These are phyloP conservation scores for Apiospora rasikravindrae DNA, from an alignment of 2,329 filamentous ascomycete genomes.

Conservation along the genomic window DNA sequence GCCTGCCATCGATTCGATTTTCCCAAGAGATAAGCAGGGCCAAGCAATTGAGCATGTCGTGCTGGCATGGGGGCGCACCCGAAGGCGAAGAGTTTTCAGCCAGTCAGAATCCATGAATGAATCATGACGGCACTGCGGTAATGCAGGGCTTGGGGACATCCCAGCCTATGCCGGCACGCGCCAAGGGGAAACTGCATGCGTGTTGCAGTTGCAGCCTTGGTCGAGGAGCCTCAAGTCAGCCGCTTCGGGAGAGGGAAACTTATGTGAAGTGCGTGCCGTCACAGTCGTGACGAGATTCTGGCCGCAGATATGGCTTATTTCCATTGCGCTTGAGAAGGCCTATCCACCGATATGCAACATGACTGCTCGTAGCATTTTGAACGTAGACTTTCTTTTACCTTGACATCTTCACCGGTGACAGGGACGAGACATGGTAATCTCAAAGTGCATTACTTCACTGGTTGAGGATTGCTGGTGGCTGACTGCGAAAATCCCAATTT, in stretches of 20 bases:
- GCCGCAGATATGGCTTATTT: not conserved
- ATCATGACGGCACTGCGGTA: slow-evolving; percentile 3
- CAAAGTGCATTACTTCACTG: not conserved
- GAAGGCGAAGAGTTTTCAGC: not conserved
- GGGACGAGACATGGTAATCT: not conserved
- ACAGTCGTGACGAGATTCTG: not conserved
- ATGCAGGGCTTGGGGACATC: not conserved
- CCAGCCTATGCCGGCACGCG: not conserved
- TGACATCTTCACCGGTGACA: not conserved
- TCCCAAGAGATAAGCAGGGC: not conserved
- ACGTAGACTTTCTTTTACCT: not conserved
- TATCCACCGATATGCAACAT: not conserved
- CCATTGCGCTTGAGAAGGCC: not conserved
- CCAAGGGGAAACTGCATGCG: slow-evolving; percentile 3
- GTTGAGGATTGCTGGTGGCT: slow-evolving; percentile 1
- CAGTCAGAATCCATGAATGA: slow-evolving; percentile 7
- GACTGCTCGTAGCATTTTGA: not conserved
- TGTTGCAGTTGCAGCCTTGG: not conserved
- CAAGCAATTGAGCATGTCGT: not conserved
- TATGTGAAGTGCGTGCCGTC: not conserved
- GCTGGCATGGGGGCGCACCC: not conserved
- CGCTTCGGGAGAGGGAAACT: not conserved
- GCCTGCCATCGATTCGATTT: not conserved
- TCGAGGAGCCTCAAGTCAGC: not conserved
- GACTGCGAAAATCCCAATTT: not conserved